phyloP scores from a whole-genome alignment of 2,329 filamentous ascomycete genomes.

The Fusarium sp. region DNA sequence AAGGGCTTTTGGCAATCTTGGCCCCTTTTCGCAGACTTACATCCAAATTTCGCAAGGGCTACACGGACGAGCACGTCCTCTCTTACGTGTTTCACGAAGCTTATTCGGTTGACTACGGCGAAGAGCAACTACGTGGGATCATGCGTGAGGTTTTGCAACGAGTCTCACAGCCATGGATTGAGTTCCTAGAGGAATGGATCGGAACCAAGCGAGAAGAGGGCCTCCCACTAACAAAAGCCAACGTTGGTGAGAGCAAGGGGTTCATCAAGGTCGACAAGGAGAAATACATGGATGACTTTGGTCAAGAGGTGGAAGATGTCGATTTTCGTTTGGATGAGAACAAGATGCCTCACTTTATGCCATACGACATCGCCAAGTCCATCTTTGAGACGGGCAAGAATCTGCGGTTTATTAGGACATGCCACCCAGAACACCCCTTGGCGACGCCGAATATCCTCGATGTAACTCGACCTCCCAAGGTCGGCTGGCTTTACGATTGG shows the following conservation, averaged over 20 bases:
- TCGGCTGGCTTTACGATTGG: conserved; percentile 81
- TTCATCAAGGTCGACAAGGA: conserved; percentile 71
- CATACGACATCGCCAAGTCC: conserved; percentile 73
- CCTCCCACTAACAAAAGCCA: conserved; percentile 62
- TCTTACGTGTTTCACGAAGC: conserved; percentile 72
- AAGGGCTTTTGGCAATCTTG: conserved; percentile 61
- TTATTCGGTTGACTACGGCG: conserved; percentile 72
- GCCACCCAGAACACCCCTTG: conserved; percentile 79
- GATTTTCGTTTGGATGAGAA: conserved; percentile 73
- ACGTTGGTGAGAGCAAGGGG: conserved; percentile 59
- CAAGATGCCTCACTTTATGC: conserved; percentile 79
- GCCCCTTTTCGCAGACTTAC: conserved; percentile 64
- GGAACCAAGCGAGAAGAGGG: conserved; percentile 72
- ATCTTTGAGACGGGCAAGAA: conserved; percentile 87
- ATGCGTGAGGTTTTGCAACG: conserved; percentile 75
- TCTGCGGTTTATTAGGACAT: conserved; percentile 76
- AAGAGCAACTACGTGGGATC: conserved; percentile 70
- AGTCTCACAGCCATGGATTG: conserved; percentile 74
- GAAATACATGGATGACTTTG: conserved; percentile 68
- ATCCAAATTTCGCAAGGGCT: conserved; percentile 55
- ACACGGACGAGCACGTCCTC: conserved; percentile 71
- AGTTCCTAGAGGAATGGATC: conserved; percentile 79
- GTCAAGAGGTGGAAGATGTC: conserved; percentile 65
- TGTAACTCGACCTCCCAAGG: conserved; percentile 63
- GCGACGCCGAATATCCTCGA: conserved; percentile 62